These are phyloP conservation scores for Phyllosticta citrichinensis DNA, from an alignment of 2,329 filamentous ascomycete species.

Conservation along the genomic window DNA sequence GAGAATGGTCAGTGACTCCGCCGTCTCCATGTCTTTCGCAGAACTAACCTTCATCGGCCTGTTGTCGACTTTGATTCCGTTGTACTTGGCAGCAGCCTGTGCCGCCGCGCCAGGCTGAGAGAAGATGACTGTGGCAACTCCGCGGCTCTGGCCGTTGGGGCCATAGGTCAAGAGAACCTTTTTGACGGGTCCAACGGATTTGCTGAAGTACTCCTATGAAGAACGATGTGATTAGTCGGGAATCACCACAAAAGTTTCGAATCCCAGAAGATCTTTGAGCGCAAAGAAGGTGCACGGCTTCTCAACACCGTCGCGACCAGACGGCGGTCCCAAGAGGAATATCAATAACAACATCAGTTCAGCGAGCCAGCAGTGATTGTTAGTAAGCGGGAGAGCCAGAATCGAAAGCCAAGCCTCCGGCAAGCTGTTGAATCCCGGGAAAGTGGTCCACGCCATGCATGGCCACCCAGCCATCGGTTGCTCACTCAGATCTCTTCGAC, in stretches of 20 bases:
- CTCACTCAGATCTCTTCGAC: not conserved
- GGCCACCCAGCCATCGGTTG: not conserved
- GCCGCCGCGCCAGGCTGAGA: constrained; percentile 67
- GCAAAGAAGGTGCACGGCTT: not conserved
- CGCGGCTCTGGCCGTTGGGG: constrained; percentile 81
- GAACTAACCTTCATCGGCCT: constrained; percentile 72
- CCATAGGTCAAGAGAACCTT: constrained; percentile 87
- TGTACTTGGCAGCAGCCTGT: constrained; percentile 73
- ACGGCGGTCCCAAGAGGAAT: not conserved
- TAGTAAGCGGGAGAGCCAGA: constrained; percentile 25
- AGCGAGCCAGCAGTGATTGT: constrained; percentile 52
- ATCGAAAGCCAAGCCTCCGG: not conserved
- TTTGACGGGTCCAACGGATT: constrained; percentile 83
- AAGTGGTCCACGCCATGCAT: not conserved
- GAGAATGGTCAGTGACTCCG: not conserved
- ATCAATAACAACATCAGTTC: constrained; percentile 29
- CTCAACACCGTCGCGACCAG: not conserved
- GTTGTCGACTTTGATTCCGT: constrained; percentile 83
- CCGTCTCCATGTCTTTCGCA: not conserved
- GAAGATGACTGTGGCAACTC: constrained; percentile 86
- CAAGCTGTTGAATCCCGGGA: not conserved
- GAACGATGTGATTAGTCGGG: constrained; percentile 55
- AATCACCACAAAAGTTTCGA: not conserved
- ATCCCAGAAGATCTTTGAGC: not conserved
- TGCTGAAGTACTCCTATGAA: constrained; percentile 88